These are phyloP conservation scores for Teratosphaeriaceae sp. DNA, from an alignment of 2,329 filamentous ascomycete species.

Conservation along the genomic window DNA sequence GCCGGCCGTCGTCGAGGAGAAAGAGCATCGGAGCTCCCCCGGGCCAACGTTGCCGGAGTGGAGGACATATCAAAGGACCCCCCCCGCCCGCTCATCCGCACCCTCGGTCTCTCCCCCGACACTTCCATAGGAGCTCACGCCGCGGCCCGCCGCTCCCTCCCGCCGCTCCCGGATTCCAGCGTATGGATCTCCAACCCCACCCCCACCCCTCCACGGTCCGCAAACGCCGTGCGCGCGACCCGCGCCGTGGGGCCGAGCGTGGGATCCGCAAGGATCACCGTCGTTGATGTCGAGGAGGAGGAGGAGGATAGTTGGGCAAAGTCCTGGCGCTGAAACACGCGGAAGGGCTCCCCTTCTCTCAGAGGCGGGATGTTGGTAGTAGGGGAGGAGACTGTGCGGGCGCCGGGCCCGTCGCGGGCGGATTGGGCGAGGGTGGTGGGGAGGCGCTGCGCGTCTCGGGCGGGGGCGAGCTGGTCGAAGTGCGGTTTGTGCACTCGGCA, in stretches of 20 bases:
- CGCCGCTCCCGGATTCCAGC: constrained; percentile 2
- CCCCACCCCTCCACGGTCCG: constrained; percentile 12
- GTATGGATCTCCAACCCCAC: constrained; percentile 18
- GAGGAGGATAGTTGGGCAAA: no score
- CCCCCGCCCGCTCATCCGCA: no score
- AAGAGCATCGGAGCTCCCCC: no score
- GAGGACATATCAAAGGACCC: no score
- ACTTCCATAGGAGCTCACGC: no score
- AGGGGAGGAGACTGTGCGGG: neutral
- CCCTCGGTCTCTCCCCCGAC: no score
- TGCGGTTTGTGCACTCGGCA: constrained; percentile 24
- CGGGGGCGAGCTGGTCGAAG: constrained; percentile 16
- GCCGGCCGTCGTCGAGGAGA: no score
- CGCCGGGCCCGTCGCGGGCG: no score
- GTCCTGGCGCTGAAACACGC: no score
- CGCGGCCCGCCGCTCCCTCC: neutral
- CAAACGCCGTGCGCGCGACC: constrained; percentile 19
- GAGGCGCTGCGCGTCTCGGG: neutral
- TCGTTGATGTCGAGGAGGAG: constrained; percentile 8
- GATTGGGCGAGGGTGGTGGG: constrained; percentile 1
- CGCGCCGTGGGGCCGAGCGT: constrained; percentile 21
- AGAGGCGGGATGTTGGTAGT: constrained; percentile 6
- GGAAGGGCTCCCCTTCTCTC: constrained; percentile 20
- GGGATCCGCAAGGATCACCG: constrained; percentile 17
- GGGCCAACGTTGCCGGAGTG: no score